phyloP scores from a whole-genome alignment of 768 basidiomycete species.

The Heimioporus sp. region DNA sequence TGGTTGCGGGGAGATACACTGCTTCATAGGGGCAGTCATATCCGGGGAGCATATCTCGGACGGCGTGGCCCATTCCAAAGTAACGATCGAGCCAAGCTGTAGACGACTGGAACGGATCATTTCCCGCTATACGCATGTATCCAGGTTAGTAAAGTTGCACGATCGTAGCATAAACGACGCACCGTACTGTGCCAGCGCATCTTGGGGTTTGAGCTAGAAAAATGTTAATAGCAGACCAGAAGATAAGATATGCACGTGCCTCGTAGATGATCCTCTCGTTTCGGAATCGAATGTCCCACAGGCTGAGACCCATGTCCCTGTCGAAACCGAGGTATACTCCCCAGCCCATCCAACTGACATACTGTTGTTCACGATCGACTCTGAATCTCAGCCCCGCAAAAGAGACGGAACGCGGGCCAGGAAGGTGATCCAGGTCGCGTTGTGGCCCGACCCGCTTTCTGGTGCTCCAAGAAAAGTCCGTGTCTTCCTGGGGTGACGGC shows the following conservation, averaged over 20 bases:
- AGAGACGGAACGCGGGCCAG: conserved; percentile 61
- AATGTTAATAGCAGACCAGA: not conserved
- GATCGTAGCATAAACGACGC: not conserved
- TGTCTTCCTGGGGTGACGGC: conserved; percentile 26
- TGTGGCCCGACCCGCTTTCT: conserved; percentile 39
- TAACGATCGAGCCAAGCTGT: conserved; percentile 63
- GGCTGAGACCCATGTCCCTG: conserved; percentile 61
- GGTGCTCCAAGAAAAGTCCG: conserved; percentile 44
- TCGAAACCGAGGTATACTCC: conserved; percentile 59
- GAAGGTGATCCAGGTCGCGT: conserved; percentile 60
- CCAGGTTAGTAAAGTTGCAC: not conserved
- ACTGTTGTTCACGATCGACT: conserved; percentile 49
- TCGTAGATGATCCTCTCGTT: conserved; percentile 63
- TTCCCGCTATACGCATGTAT: conserved; percentile 40
- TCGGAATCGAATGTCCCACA: conserved; percentile 59
- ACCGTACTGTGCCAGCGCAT: conserved; percentile 63
- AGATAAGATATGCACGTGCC: conserved; percentile 23
- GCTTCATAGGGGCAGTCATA: conserved; percentile 69
- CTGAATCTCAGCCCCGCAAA: conserved; percentile 60
- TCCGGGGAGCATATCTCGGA: conserved; percentile 61
- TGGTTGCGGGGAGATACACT: conserved; percentile 57
- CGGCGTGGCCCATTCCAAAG: conserved; percentile 59
- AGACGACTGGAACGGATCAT: conserved; percentile 58
- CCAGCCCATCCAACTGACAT: conserved; percentile 72
- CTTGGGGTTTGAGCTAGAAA: conserved; percentile 53